Evolutionary conservation across 352 stramenopile species (phyloP).

Genomic region (Globisporangium spinosum): DNA sequence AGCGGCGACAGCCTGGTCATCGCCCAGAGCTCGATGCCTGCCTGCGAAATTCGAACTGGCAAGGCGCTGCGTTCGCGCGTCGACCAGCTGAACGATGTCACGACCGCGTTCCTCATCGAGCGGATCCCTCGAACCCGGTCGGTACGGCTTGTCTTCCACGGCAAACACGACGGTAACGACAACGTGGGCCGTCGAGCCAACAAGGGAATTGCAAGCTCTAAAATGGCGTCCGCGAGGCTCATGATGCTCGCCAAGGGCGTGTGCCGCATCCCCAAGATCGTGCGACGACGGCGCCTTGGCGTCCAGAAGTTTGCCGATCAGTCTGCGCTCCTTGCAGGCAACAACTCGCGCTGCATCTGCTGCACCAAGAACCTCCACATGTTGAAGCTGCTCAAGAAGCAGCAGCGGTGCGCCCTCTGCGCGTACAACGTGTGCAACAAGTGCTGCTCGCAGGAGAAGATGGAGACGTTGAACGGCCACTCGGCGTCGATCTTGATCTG

Average conservation of each 20-base stretch:
- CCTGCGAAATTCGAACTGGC: slow-evolving; percentile 24
- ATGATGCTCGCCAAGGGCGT: slow-evolving; percentile 36
- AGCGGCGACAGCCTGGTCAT: background rate
- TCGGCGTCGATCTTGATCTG: slow-evolving; percentile 28
- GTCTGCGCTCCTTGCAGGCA: slow-evolving; percentile 28
- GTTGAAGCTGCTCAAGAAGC: slow-evolving; percentile 20
- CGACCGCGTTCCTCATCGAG: slow-evolving; percentile 30
- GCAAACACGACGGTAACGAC: slow-evolving; percentile 18
- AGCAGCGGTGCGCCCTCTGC: slow-evolving; percentile 40
- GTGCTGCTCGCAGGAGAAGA: slow-evolving; percentile 36
- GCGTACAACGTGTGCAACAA: slow-evolving; percentile 41
- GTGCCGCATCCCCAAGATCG: slow-evolving; percentile 35
- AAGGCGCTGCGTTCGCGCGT: slow-evolving; percentile 36
- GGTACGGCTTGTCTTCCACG: slow-evolving; percentile 41
- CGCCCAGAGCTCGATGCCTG: background rate
- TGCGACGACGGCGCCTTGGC: slow-evolving; percentile 56
- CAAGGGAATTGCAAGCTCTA: background rate
- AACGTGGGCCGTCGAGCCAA: slow-evolving; percentile 2
- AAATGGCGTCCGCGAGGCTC: slow-evolving; percentile 8
- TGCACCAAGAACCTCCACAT: slow-evolving; percentile 46
- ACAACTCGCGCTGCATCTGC: slow-evolving; percentile 52
- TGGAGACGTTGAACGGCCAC: slow-evolving; percentile 42
- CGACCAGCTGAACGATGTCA: slow-evolving; percentile 33
- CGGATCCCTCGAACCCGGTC: slow-evolving; percentile 29
- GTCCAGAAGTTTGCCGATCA: slow-evolving; percentile 49